Evolutionary conservation across 257 asterid species (phyloP).

Genomic region (Datura wrightii): DNA sequence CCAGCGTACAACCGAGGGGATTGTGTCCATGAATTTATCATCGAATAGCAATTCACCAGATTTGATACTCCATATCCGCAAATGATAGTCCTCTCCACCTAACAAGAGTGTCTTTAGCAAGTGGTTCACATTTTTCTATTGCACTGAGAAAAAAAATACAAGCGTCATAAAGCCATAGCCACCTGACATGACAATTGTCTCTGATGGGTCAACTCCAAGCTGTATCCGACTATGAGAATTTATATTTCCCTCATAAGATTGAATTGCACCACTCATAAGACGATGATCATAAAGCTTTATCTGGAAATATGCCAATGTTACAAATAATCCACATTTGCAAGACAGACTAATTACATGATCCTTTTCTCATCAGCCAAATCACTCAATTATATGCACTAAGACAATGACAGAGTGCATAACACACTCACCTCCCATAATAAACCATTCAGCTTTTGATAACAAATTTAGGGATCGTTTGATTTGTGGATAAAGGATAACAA

Average conservation of each 20-base stretch:
- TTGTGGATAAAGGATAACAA: neutral
- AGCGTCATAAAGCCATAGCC: conserved; percentile 24
- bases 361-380: neutral
- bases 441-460: neutral
- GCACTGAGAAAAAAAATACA: neutral
- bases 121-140: conserved; percentile 21
- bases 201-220: conserved; percentile 89
- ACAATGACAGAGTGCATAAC: neutral
- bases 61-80: conserved; percentile 84
- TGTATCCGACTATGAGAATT: conserved; percentile 81
- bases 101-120: conserved; percentile 28
- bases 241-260: conserved; percentile 77
- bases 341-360: neutral
- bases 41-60: conserved; percentile 83
- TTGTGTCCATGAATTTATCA: conserved; percentile 58
- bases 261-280: conserved; percentile 71
- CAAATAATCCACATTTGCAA: neutral
- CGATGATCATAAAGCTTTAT: conserved; percentile 90
- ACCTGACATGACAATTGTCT: conserved; percentile 82
- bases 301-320: conserved; percentile 46
- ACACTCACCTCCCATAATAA: neutral
- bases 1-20: conserved; percentile 86
- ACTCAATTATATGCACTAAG: conserved; percentile 17
- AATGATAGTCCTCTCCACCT: conserved; percentile 92
- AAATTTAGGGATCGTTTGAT: neutral